Evolutionary conservation across 768 basidiomycete species (phyloP).

Genomic region (Tulasnella sp.): DNA sequence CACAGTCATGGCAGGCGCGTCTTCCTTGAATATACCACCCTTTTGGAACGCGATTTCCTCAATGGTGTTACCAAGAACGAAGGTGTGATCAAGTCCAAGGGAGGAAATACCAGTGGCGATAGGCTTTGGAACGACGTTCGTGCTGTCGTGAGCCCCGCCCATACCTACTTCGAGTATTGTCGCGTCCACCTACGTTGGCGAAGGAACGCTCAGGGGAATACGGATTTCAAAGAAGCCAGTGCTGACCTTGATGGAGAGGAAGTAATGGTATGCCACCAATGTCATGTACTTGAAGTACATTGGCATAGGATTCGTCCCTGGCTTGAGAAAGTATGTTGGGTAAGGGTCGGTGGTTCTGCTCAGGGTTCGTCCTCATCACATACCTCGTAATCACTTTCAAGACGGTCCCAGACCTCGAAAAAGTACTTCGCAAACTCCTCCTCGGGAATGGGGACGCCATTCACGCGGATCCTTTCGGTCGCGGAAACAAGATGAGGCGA

Average conservation of each 20-base stretch:
- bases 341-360: not conserved
- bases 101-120: conserved; percentile 84
- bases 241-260: conserved; percentile 56
- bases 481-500: conserved; percentile 96
- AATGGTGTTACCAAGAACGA: conserved; percentile 78
- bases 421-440: conserved; percentile 82
- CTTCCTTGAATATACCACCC: conserved; percentile 90
- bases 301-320: conserved; percentile 55
- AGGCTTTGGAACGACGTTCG: conserved; percentile 87
- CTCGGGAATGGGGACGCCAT: conserved; percentile 82
- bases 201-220: not conserved
- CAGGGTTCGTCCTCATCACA: conserved; percentile 28
- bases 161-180: conserved; percentile 95
- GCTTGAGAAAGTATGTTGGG: conserved; percentile 21
- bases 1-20: conserved; percentile 78
- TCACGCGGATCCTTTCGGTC: conserved; percentile 88
- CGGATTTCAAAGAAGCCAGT: not conserved
- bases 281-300: conserved; percentile 92
- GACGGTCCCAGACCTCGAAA: conserved; percentile 89
- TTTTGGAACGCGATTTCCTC: conserved; percentile 91
- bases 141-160: conserved; percentile 88
- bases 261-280: conserved; percentile 82
- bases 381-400: conserved; percentile 53
- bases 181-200: conserved; percentile 52
- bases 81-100: conserved; percentile 85